These are phyloP conservation scores for Hyaloscypha hepaticicola DNA, from an alignment of 495 filamentous ascomycete genomes.

Conservation along the genomic window DNA sequence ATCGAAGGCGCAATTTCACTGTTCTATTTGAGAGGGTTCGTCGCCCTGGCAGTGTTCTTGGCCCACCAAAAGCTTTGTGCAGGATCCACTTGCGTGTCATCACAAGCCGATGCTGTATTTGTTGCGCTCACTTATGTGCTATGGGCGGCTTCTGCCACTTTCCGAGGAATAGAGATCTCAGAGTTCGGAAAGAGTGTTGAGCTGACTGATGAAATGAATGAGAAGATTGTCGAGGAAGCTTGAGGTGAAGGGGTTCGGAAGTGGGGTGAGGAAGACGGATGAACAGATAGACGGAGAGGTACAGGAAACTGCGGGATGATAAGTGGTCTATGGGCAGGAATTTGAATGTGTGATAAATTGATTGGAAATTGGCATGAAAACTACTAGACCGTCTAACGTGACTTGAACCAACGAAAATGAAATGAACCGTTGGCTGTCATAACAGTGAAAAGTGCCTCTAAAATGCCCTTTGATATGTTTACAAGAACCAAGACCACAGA, in stretches of 20 bases:
- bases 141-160: neutral
- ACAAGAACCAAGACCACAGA: too few relatives aligned
- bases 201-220: neutral
- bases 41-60: neutral
- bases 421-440: too few relatives aligned
- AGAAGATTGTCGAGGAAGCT: conserved; percentile 1
- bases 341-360: neutral
- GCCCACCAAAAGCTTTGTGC: neutral
- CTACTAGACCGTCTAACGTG: too few relatives aligned
- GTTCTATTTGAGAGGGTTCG: neutral
- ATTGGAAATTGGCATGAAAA: neutral
- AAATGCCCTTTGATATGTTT: too few relatives aligned
- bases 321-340: neutral
- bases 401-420: too few relatives aligned
- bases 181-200: neutral
- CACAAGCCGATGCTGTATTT: neutral
- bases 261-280: neutral
- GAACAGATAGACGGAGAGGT: neutral
- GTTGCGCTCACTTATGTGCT: neutral
- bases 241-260: neutral
- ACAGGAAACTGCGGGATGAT: neutral
- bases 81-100: neutral
- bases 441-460: too few relatives aligned
- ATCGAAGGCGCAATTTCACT: neutral
- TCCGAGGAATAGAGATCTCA: conserved; percentile 1